These are phyloP conservation scores for Fragaria nilgerrensis DNA, from an alignment of 306 rosid genomes.

Conservation along the genomic window DNA sequence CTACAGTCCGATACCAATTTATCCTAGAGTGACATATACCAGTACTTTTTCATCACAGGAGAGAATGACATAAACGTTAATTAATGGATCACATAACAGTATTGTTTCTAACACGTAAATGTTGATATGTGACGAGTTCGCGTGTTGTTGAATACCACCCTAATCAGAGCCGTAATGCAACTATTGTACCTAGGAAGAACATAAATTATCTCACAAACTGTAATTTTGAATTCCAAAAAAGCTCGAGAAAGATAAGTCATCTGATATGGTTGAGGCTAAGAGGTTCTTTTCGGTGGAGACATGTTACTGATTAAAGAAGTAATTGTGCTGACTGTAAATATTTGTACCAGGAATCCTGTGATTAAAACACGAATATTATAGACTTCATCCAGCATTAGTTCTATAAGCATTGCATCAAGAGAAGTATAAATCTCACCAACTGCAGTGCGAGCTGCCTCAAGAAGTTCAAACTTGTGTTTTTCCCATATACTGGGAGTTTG, in stretches of 20 bases:
- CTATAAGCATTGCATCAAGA: neutral
- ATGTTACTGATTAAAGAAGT: constrained; percentile 49
- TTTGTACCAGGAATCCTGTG: constrained; percentile 48
- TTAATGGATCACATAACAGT: neutral
- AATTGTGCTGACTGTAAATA: constrained; percentile 21
- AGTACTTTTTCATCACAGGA: neutral
- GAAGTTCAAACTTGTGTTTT: constrained; percentile 28
- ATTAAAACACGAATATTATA: neutral
- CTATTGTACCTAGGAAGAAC: neutral
- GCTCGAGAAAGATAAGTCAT: neutral
- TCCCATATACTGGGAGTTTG: constrained; percentile 34
- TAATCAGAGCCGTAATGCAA: neutral
- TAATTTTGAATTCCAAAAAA: neutral
- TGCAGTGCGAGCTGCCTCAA: constrained; percentile 22
- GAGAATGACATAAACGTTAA: neutral
- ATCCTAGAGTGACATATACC: neutral
- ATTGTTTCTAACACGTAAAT: neutral
- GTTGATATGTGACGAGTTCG: neutral
- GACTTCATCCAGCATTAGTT: neutral
- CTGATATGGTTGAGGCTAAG: constrained; percentile 21
- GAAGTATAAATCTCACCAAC: constrained; percentile 26
- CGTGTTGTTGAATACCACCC: neutral
- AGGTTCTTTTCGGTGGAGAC: constrained; percentile 65
- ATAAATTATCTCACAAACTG: neutral
- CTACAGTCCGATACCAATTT: neutral